Evolutionary conservation across 495 filamentous ascomycete genomes (phyloP), one percentile per base, ranked within the genome.

Genomic region (Tricharina praecox): DNA sequence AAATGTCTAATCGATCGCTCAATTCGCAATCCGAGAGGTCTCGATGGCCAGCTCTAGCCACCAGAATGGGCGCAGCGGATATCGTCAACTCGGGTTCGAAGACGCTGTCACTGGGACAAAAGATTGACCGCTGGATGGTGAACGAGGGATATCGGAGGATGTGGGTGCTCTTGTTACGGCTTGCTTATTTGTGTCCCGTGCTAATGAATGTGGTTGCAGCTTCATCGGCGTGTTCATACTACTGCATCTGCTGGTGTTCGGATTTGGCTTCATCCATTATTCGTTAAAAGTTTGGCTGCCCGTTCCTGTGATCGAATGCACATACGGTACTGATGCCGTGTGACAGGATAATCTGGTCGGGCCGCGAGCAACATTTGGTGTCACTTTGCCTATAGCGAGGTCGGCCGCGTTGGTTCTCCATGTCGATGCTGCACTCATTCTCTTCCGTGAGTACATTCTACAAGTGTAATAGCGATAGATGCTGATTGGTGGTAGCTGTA

Each of bases 81-180:
- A 78, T 82, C 72, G 74, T 70, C 39, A 68, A 69, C 50, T 73
- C 77, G 53, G 66, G 63, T 53, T 74, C 75, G 52, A 75, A 72
- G 55, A 70, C 73, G 24, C 63, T 84, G 53, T 74, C 62, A 32
- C 40, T 64, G 43, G 64, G 61, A 47, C 66, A 72, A 50, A 71
- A 67, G 53, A 62, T 73, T 44, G 67, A 70, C 53, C 59, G 65
- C 43, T 72, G 71, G 67, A 81, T 83, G 77, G 77, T 84, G 42
- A 82, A 82, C 59, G 79, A 83, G 60, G 81, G 79, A 51, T 81
- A 79, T 59, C 68, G 78, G 50, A 68, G 76, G 72, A 72, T 86
- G 73, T 81, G 66, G 44, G 74, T 67, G n/a, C 43, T 4, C 18
- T 21, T 5, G 9, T 20, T 20, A 34, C 28, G 9, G 15, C 15